A percentile compares a stretch with the other conserved stretches of the same genome.
phyloP scores from a whole-genome alignment of 208 protist genomes.

The Kentomonas sorsogonicus region DNA sequence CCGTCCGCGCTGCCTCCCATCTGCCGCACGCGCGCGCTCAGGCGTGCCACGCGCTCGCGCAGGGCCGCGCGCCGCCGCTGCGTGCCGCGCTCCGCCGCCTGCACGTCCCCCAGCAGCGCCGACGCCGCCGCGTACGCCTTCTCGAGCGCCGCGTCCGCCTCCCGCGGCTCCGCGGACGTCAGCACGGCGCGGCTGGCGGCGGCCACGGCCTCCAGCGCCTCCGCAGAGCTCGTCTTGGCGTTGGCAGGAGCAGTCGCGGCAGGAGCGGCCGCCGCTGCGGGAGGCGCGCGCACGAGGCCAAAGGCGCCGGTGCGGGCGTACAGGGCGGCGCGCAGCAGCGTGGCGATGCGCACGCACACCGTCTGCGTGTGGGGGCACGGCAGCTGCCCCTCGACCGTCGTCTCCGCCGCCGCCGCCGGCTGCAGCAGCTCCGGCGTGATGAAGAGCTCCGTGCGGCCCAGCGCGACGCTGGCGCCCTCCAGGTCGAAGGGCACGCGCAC shows the following conservation, averaged over 20 bases:
- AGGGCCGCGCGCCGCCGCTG: constrained; percentile 21
- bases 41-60: constrained; percentile 22
- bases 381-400: neutral
- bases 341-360: constrained; percentile 20
- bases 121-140: constrained; percentile 11
- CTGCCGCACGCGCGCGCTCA: constrained; percentile 13
- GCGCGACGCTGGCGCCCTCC: constrained; percentile 36
- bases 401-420: neutral
- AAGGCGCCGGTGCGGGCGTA: constrained; percentile 27
- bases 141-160: neutral
- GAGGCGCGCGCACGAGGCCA: neutral
- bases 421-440: constrained; percentile 34
- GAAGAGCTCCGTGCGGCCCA: constrained; percentile 51
- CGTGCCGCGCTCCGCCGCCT: constrained; percentile 15
- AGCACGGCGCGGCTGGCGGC: neutral
- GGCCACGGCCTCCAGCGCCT: neutral
- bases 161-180: neutral
- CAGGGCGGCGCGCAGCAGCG: constrained; percentile 35
- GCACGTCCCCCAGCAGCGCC: constrained; percentile 18
- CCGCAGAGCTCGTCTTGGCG: neutral
- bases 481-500: constrained; percentile 65
- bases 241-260: neutral
- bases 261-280: neutral
- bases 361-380: constrained; percentile 12
- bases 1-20: constrained; percentile 10